Evolutionary conservation across 2,329 filamentous ascomycete genomes (phyloP).

Genomic region (Colletotrichum trifolii): DNA sequence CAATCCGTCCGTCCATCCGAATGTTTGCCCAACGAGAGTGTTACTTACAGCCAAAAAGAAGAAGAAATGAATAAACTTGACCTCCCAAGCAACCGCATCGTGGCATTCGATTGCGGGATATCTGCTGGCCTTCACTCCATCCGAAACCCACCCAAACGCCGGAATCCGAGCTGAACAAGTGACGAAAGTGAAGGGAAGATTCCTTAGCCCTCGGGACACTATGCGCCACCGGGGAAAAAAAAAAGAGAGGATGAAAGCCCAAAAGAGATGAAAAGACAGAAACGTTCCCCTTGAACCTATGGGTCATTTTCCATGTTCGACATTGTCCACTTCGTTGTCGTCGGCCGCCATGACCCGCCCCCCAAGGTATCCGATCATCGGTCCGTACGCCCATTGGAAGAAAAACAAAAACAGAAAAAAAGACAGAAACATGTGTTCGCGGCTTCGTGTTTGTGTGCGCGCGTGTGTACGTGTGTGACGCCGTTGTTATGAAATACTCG

Average conservation of each 20-base stretch:
- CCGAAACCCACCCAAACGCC: not conserved
- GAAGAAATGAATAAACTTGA: not conserved
- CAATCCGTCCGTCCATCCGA: not conserved
- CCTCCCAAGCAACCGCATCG: not conserved
- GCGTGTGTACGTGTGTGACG: not conserved
- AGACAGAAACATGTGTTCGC: not conserved
- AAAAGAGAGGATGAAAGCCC: too few relatives aligned
- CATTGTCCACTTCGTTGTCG: too few relatives aligned
- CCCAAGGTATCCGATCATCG: not conserved
- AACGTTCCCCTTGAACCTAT: too few relatives aligned
- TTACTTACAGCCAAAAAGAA: not conserved
- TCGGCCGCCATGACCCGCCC: not conserved
- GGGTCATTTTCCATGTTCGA: too few relatives aligned
- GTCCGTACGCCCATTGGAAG: not conserved
- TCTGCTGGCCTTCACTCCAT: not conserved
- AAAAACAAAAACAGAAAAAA: not conserved
- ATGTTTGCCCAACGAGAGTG: not conserved
- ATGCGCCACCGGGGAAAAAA: too few relatives aligned
- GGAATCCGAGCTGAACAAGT: not conserved
- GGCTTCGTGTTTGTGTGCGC: too few relatives aligned
- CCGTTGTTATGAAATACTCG: constrained; percentile 14
- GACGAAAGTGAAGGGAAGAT: not conserved
- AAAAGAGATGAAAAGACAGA: too few relatives aligned
- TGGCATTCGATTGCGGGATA: not conserved
- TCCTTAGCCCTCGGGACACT: not conserved